Conservation (phyloP, 2,329 filamentous ascomycete genomes). For the Aspergillus pseudoterreus region DNA sequence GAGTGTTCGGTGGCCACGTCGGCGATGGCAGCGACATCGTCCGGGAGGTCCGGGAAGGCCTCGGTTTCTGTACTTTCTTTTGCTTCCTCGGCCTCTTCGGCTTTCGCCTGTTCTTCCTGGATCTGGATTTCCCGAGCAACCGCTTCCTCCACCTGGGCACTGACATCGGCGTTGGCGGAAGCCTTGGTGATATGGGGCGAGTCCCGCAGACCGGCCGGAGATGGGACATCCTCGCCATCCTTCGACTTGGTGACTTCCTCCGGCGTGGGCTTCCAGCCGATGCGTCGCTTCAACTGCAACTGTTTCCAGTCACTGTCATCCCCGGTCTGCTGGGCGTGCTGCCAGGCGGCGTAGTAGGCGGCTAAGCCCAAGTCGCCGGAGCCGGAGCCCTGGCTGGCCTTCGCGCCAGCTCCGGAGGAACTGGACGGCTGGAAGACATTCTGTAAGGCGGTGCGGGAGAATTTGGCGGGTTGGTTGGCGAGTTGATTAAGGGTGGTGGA, state of each 20-base stretch:
- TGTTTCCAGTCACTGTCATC: constrained; percentile 83
- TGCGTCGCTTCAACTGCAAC: constrained; percentile 80
- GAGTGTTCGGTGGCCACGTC: constrained; percentile 58
- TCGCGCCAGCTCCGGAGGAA: constrained; percentile 49
- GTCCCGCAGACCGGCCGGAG: constrained; percentile 51
- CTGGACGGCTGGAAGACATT: constrained; percentile 67
- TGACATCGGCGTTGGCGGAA: constrained; percentile 44
- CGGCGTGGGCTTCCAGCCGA: constrained; percentile 73
- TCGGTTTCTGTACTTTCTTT: constrained; percentile 22
- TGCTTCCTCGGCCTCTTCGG: constrained; percentile 34
- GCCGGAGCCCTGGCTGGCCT: constrained; percentile 56
- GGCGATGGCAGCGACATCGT: constrained; percentile 38
- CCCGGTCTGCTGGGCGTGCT: constrained; percentile 67
- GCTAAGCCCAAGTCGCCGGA: constrained; percentile 66
- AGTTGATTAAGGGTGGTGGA: constrained; percentile 57
- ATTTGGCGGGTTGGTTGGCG: constrained; percentile 49
- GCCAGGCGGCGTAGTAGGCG: constrained; percentile 88
- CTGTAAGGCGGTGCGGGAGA: constrained; percentile 60
- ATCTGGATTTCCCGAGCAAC: constrained; percentile 74
- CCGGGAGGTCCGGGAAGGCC: constrained; percentile 22
- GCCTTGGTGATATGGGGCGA: constrained; percentile 60
- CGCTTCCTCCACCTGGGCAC: constrained; percentile 81
- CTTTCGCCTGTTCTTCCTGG: constrained; percentile 49
- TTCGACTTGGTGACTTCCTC: constrained; percentile 34
- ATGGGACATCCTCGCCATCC: constrained; percentile 16